Conservation (phyloP, 805 yeast genomes). For the Lachancea mirantina region DNA sequence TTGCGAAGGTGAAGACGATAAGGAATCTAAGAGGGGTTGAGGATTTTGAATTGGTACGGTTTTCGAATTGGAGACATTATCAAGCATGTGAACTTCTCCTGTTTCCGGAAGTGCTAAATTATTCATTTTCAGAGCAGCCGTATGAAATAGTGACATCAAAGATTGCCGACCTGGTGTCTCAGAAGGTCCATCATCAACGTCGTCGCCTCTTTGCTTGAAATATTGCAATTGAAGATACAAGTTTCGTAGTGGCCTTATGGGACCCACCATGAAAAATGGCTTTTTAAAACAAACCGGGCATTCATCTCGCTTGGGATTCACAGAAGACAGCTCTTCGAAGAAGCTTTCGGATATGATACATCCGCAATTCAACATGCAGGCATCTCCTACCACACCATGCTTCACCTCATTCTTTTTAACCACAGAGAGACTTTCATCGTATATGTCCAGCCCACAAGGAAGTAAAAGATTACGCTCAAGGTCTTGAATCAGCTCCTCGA, state of each 20-base stretch:
- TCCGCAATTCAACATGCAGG: constrained; percentile 25
- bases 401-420: constrained; percentile 14
- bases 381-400: constrained; percentile 21
- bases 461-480: constrained; percentile 23
- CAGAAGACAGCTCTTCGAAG: constrained; percentile 9
- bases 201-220: constrained; percentile 6
- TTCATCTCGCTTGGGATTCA: constrained; percentile 5
- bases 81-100: constrained; percentile 7
- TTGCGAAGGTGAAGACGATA: constrained; percentile 5
- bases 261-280: constrained; percentile 21
- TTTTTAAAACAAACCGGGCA: constrained; percentile 34
- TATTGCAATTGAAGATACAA: constrained; percentile 22
- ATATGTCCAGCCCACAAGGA: constrained; percentile 17
- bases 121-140: constrained; percentile 22
- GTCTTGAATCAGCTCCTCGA: constrained; percentile 10
- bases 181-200: neutral
- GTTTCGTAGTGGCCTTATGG: constrained; percentile 32
- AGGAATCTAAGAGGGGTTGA: too few species aligned
- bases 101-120: constrained; percentile 6
- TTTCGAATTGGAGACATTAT: constrained; percentile 20
- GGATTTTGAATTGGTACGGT: constrained; percentile 21
- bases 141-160: constrained; percentile 30
- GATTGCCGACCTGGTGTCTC: constrained; percentile 17
- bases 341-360: constrained; percentile 23
- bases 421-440: constrained; percentile 13